Evolutionary conservation across 2,329 filamentous ascomycete species (phyloP).

Genomic region (Exophiala bonariae): DNA sequence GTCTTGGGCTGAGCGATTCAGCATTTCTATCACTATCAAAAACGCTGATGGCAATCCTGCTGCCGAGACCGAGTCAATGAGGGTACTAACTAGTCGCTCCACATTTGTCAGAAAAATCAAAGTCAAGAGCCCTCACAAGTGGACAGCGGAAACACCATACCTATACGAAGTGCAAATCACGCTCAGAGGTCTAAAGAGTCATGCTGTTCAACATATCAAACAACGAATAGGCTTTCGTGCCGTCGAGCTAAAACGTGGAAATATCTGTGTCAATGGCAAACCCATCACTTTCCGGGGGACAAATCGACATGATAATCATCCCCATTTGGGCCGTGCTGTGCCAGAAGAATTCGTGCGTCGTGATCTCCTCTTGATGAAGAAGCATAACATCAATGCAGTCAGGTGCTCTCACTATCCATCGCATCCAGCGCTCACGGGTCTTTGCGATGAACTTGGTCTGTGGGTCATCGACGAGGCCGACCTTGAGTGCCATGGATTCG

Average conservation of each 20-base stretch:
- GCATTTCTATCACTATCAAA: background rate
- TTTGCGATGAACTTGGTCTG: constrained; percentile 38
- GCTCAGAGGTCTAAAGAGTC: background rate
- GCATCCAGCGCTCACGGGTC: constrained; percentile 35
- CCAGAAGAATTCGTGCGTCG: constrained; percentile 61
- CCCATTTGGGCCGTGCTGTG: constrained; percentile 61
- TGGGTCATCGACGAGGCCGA: constrained; percentile 41
- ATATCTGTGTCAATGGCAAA: constrained; percentile 59
- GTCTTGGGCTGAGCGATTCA: constrained; percentile 34
- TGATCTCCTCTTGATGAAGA: constrained; percentile 69
- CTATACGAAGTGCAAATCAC: constrained; percentile 52
- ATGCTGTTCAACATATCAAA: constrained; percentile 42
- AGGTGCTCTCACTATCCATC: constrained; percentile 69
- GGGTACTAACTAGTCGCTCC: background rate
- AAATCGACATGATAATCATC: constrained; percentile 72
- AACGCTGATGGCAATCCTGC: background rate
- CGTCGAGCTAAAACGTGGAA: constrained; percentile 58
- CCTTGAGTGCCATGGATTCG: constrained; percentile 39
- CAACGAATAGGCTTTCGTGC: constrained; percentile 65
- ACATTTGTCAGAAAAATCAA: too few species aligned
- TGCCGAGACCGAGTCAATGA: constrained; percentile 1
- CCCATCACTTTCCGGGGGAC: constrained; percentile 63
- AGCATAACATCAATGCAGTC: constrained; percentile 69
- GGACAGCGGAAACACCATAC: constrained; percentile 67
- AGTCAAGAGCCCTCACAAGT: constrained; percentile 55